Evolutionary conservation across 2,329 filamentous ascomycete genomes (phyloP).

Genomic region (Nemania diffusa): DNA sequence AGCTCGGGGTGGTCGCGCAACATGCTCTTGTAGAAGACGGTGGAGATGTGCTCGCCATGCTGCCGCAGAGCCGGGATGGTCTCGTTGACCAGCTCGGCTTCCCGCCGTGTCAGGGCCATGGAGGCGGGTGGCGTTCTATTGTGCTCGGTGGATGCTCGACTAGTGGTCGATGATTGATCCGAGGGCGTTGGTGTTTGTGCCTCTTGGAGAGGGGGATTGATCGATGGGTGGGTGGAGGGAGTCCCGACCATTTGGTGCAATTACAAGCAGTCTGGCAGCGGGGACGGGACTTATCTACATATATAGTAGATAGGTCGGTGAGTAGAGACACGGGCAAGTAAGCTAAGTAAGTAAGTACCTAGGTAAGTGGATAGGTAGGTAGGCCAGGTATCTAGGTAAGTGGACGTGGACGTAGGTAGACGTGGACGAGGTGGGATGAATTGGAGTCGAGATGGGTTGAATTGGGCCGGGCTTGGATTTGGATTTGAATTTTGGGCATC

Average conservation of each 20-base stretch:
- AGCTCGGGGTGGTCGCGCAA: conserved; percentile 72
- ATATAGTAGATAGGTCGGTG: background rate
- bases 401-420: background rate
- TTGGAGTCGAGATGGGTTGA: background rate
- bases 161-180: background rate
- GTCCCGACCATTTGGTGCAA: background rate
- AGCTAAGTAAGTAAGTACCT: background rate
- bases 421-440: background rate
- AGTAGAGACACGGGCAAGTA: background rate
- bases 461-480: conserved; percentile 7
- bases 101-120: conserved; percentile 59
- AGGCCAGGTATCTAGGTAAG: background rate
- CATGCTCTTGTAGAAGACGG: conserved; percentile 78
- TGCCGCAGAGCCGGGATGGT: conserved; percentile 75
- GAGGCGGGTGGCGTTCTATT: background rate
- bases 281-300: background rate
- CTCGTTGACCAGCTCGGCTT: conserved; percentile 73
- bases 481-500: background rate
- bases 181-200: background rate
- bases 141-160: background rate
- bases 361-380: background rate
- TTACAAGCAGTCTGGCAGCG: background rate
- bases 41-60: conserved; percentile 75
- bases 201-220: background rate
- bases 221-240: background rate